A percentile compares a stretch with the other conserved stretches of the same genome.
Conservation (phyloP, 2,329 filamentous ascomycete genomes). For the Cryoendolithus antarcticus region DNA sequence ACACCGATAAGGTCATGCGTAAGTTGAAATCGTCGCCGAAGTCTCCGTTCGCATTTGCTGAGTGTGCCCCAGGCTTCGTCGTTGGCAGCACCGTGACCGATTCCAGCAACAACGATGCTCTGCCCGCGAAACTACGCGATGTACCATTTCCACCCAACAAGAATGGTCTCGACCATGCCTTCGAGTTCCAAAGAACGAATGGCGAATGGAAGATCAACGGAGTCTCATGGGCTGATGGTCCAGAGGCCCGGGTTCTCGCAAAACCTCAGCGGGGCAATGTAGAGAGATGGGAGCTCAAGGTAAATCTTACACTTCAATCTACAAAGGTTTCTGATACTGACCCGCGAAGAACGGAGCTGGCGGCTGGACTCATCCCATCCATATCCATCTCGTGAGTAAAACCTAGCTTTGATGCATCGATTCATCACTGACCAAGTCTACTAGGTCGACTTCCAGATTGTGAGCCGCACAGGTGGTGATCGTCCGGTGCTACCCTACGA, state of each 20-base stretch:
- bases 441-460: conserved; percentile 41
- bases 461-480: conserved; percentile 36
- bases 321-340: conserved; percentile 35
- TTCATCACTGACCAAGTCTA: conserved; percentile 36
- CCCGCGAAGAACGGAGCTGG: conserved; percentile 34
- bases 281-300: conserved; percentile 25
- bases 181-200: conserved; percentile 33
- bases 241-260: conserved; percentile 22
- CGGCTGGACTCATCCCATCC: conserved; percentile 31
- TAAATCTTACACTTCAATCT: conserved; percentile 14
- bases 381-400: conserved; percentile 32
- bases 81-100: conserved; percentile 33
- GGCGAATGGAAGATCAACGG: conserved; percentile 41
- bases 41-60: too few relatives aligned
- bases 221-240: conserved; percentile 24
- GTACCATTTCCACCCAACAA: conserved; percentile 23
- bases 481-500: conserved; percentile 39
- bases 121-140: conserved; percentile 20
- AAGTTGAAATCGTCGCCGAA: conserved; percentile 11
- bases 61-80: too few relatives aligned
- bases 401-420: conserved; percentile 43
- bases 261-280: conserved; percentile 22
- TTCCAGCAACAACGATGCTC: conserved; percentile 26
- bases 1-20: conserved; percentile 23
- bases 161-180: conserved; percentile 29